Conservation (phyloP, 2,329 filamentous ascomycete species). For the Epichloe brachyelytri region DNA sequence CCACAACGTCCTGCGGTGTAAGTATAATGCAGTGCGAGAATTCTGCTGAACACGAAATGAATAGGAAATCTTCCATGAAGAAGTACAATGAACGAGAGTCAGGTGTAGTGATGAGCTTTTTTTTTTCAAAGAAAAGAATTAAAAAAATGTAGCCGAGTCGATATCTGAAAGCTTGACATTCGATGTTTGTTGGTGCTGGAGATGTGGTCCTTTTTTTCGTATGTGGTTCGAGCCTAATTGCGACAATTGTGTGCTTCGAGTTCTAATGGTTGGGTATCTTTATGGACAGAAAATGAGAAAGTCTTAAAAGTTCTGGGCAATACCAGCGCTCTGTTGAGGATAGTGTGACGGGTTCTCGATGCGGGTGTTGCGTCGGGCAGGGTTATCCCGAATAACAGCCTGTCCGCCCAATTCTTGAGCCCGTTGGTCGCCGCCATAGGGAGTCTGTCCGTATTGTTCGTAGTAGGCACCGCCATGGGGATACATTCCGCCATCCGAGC, state of each 20-base stretch:
- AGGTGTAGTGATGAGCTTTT: neutral
- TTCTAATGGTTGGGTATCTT: constrained; percentile 2
- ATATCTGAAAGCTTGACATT: neutral
- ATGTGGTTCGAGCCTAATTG: neutral
- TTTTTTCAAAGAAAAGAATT: neutral
- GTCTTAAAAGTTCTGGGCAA: constrained; percentile 82
- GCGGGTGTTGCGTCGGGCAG: constrained; percentile 80
- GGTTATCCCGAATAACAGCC: constrained; percentile 86
- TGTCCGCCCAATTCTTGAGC: constrained; percentile 39
- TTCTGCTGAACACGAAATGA: too few species aligned
- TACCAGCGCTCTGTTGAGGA: constrained; percentile 85
- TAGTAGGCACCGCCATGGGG: constrained; percentile 38
- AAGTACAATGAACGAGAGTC: neutral
- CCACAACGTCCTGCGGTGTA: neutral
- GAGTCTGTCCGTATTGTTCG: constrained; percentile 45
- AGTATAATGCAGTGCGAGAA: too few species aligned
- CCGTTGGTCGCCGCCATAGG: constrained; percentile 35
- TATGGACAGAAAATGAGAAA: constrained; percentile 6
- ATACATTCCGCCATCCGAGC: constrained; percentile 42
- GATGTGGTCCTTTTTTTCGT: neutral
- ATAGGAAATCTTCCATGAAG: too few species aligned
- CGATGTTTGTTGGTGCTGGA: neutral
- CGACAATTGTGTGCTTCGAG: neutral
- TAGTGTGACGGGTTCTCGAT: constrained; percentile 87
- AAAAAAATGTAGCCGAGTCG: neutral